Evolutionary conservation across 441 rosid species (phyloP).

Genomic region (Erysimum cheiri): DNA sequence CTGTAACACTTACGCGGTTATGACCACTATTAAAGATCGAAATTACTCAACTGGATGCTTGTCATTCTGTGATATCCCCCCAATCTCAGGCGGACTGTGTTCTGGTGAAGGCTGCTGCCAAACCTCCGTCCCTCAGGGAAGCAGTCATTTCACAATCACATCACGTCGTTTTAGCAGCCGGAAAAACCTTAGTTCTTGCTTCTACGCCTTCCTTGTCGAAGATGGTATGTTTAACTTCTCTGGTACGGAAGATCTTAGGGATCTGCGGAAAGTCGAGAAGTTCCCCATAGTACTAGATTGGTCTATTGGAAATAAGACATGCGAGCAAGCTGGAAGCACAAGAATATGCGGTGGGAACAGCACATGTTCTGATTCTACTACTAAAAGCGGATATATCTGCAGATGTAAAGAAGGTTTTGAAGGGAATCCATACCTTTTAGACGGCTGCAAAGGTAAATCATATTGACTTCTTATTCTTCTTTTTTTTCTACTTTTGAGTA

Average conservation of each 20-base stretch:
- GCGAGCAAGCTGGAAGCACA: neutral
- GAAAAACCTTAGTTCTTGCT: neutral
- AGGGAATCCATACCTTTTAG: slow-evolving; percentile 28
- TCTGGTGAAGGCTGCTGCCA: slow-evolving; percentile 55
- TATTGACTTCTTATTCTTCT: neutral
- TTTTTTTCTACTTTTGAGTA: neutral
- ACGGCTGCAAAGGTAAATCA: slow-evolving; percentile 37
- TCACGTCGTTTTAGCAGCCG: too few relatives aligned
- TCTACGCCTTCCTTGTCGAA: slow-evolving; percentile 21
- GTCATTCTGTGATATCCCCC: neutral
- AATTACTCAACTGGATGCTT: slow-evolving; percentile 2
- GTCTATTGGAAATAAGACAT: slow-evolving; percentile 21
- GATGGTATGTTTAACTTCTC: neutral
- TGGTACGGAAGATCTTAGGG: neutral
- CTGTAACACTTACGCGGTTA: slow-evolving; percentile 39
- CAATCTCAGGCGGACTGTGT: slow-evolving; percentile 20
- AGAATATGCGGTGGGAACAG: slow-evolving; percentile 26
- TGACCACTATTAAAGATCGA: neutral
- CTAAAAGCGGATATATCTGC: neutral
- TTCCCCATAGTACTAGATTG: slow-evolving; percentile 27
- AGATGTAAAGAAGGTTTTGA: neutral
- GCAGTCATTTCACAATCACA: too few relatives aligned
- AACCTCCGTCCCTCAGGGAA: neutral
- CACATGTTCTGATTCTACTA: neutral
- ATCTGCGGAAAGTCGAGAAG: rapidly evolving